These are phyloP conservation scores for Tetragonia tetragonoides DNA, from an alignment of 148 eudicot species.

Conservation along the genomic window DNA sequence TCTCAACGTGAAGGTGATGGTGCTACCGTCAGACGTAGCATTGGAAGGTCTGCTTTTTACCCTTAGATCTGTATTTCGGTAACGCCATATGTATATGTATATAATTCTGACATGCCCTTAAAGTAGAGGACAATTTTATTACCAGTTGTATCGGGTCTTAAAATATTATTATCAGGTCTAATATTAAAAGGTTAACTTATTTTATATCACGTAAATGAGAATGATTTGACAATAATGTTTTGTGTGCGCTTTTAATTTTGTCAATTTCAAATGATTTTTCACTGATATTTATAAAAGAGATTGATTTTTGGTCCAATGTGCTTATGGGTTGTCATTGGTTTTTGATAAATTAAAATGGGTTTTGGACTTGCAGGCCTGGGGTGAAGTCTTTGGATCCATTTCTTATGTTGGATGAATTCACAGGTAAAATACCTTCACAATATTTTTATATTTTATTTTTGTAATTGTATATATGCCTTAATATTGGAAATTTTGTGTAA, in stretches of 20 bases:
- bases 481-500: not conserved
- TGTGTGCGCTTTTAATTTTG: no score
- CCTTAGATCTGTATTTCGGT: not conserved
- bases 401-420: conserved; percentile 83
- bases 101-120: not conserved
- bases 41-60: conserved; percentile 32
- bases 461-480: not conserved
- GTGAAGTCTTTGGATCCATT: conserved; percentile 84
- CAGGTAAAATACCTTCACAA: conserved; percentile 38
- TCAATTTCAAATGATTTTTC: no score
- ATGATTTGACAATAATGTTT: no score
- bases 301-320: no score
- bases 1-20: conserved; percentile 43
- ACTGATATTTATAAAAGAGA: no score
- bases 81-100: no score
- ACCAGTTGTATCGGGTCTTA: no score
- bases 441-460: not conserved
- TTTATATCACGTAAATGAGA: no score
- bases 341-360: not conserved
- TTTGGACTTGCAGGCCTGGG: conserved; percentile 51
- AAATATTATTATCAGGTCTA: no score
- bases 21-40: conserved; percentile 45
- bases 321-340: not conserved
- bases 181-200: no score
- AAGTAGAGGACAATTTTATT: no score